Conservation (phyloP, 2,329 filamentous ascomycete genomes). For the Aspergillus aculeatinus region DNA sequence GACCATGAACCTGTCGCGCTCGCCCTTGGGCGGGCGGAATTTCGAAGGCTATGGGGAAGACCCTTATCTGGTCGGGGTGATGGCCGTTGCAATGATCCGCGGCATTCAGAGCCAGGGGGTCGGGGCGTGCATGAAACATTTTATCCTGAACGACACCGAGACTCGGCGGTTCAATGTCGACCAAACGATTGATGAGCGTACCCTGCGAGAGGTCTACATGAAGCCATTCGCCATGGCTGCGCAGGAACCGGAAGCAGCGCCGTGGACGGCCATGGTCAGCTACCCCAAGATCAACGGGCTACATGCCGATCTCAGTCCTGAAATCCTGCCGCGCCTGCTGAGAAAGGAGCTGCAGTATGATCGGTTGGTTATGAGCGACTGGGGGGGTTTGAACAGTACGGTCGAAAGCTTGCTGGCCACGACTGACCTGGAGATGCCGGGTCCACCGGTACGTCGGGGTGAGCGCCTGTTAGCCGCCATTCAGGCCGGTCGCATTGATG, state of each 20-base stretch:
- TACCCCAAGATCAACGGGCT: constrained; percentile 20
- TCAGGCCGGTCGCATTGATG: neutral
- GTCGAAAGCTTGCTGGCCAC: constrained; percentile 1
- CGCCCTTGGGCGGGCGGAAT: constrained; percentile 18
- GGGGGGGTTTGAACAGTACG: constrained; percentile 6
- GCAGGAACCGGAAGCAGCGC: neutral
- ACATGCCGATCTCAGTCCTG: neutral
- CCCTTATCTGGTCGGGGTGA: constrained; percentile 12
- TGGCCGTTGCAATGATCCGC: neutral
- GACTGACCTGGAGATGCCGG: constrained; percentile 11
- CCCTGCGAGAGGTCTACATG: constrained; percentile 22
- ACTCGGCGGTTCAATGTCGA: constrained; percentile 7
- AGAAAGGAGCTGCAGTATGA: constrained; percentile 9
- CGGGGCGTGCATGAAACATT: constrained; percentile 18
- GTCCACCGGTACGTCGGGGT: neutral
- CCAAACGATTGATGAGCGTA: neutral
- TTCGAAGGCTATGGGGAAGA: constrained; percentile 21
- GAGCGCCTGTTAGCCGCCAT: neutral
- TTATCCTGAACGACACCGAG: constrained; percentile 19
- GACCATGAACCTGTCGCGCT: constrained; percentile 7
- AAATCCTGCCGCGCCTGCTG: neutral
- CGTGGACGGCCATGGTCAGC: constrained; percentile 14
- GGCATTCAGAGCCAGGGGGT: constrained; percentile 15
- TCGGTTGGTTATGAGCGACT: constrained; percentile 15
- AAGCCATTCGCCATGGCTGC: constrained; percentile 12